Conservation (phyloP, 1,284 basidiomycete genomes). For the Sphagnurus paluster region DNA sequence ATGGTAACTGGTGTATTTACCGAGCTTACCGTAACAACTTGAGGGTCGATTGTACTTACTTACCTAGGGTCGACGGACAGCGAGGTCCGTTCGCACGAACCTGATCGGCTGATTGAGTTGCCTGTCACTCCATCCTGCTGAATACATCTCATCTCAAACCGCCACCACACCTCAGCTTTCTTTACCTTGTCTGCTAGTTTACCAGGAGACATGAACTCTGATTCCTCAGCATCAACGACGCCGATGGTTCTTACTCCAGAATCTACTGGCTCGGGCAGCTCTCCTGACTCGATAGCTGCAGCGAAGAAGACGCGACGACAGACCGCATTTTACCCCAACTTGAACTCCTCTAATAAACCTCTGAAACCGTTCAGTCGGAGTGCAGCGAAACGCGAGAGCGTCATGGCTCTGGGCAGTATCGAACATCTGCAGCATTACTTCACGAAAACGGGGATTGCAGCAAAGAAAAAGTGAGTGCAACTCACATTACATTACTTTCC, state of each 20-base stretch:
- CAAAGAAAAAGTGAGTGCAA: conserved; percentile 72
- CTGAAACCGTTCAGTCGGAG: conserved; percentile 83
- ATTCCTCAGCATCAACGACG: conserved; percentile 28
- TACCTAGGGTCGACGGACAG: no score
- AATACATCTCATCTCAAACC: not conserved
- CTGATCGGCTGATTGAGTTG: not conserved
- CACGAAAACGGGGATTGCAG: conserved; percentile 76
- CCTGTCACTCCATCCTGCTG: not conserved
- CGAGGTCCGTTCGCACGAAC: conserved; percentile 3
- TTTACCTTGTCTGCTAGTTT: no score
- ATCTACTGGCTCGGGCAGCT: conserved; percentile 37
- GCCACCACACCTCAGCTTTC: no score
- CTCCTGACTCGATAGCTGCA: conserved; percentile 25
- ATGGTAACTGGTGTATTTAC: no score
- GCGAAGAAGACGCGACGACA: conserved; percentile 51
- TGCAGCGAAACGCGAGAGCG: conserved; percentile 83
- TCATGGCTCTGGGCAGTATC: conserved; percentile 84
- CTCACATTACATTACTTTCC: no score
- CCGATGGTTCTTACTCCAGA: conserved; percentile 52
- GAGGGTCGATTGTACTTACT: no score
- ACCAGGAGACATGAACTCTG: conserved; percentile 15
- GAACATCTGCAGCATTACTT: conserved; percentile 89
- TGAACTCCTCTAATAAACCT: conserved; percentile 67
- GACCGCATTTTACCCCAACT: conserved; percentile 75
- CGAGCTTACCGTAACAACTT: no score